Conservation (phyloP, 208 protist species). For the Kentomonas sorsogonicus region DNA sequence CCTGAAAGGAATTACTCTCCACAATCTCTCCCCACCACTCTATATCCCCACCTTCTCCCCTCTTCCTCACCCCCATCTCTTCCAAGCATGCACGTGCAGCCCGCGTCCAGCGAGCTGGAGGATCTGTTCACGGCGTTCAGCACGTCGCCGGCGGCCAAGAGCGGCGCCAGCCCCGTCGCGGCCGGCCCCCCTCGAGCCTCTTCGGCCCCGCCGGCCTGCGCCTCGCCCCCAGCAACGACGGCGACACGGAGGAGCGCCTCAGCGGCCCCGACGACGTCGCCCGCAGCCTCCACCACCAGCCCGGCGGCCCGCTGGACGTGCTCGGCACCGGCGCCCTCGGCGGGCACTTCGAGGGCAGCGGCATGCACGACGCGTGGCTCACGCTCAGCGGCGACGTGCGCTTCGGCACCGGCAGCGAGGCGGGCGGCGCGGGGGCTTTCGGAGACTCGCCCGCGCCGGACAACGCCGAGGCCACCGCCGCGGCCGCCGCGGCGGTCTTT, state of each 20-base stretch:
- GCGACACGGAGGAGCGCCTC: conserved; percentile 17
- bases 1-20: no score
- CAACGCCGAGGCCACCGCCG: not conserved
- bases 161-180: no score
- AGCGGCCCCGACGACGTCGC: not conserved
- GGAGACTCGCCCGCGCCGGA: not conserved
- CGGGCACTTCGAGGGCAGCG: no score
- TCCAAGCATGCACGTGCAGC: no score
- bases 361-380: not conserved
- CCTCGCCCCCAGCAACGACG: conserved; percentile 44
- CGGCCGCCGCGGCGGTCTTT: no score
- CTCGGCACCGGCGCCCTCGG: no score
- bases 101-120: conserved; percentile 43
- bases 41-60: no score
- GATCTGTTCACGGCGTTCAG: conserved; percentile 48
- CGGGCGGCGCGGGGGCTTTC: no score
- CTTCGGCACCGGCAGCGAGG: not conserved
- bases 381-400: not conserved
- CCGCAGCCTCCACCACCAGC: not conserved
- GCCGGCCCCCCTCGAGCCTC: no score
- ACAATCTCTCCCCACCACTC: no score
- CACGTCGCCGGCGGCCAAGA: no score
- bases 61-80: no score
- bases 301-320: not conserved
- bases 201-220: conserved; percentile 36